Base-by-base conservation (phyloP, 441 rosid genomes). In the Pelargonium exstipulatum region DNA sequence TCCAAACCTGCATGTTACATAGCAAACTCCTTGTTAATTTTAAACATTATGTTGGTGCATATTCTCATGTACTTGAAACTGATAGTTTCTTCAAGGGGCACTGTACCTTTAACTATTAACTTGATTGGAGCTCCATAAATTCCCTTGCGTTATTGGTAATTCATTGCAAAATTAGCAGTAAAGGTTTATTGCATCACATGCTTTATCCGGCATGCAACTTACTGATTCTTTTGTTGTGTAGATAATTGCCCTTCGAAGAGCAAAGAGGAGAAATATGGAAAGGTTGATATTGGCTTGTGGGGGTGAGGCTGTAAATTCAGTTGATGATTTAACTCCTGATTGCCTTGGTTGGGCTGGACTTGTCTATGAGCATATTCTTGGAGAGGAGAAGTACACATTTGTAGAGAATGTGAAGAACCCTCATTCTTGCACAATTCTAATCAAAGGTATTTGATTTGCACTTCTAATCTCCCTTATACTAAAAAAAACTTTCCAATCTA, bases 281-380 rank as follows among this genome's bases (percentile, higher is more conserved):
- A 88, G 97, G 61, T 74, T 95, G 79, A 90, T 90, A 65, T 85
- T 95, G 83, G 94, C 97, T 60, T 91, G 97, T 78, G 99, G 97
- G 69, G 97, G 99, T 74, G 97, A 91, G 80, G 97, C 95, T 79
- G 89, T 95, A 74, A 90, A 90, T 67, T 92, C 90, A 42, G 95
- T 95, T 71, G 97, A 92, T 68, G 90, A 86, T 75, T 73, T 95
- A 73, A 90, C 95, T 66, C 91, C 96, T 10, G 89, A 84, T 61
- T 93, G 85, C 76, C 95, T 93, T 81, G 97, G 98, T 64, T 91
- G 96, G 99, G 96, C 99, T 76, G 96, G 99, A 76, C 86, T 91
- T 29, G 96, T 94, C 20, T 88, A 90, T 77, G 97, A 94, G 83
- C 97, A 94, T 53, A 79, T 85, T 69, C 95, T 94, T 67, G 96